Percentiles rank a stretch among this genome's conserved stretches.
Evolutionary conservation across 2,329 filamentous ascomycete genomes (phyloP).

Genomic region (Colletotrichum cereale): DNA sequence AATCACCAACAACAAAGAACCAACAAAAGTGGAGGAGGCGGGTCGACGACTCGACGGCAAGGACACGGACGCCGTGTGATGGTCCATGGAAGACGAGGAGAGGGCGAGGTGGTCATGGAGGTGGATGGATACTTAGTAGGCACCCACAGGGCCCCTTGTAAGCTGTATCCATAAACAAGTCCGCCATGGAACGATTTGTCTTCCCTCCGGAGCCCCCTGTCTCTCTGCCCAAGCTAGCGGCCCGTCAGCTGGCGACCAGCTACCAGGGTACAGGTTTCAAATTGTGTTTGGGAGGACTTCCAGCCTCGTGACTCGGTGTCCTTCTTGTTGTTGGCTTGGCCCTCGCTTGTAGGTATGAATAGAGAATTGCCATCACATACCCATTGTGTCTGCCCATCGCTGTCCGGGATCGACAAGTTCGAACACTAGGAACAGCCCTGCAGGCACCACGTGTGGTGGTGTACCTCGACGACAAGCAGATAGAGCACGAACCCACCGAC

Average conservation of each 20-base stretch:
- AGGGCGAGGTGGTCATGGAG: neutral
- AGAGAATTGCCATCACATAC: slow-evolving; percentile 3
- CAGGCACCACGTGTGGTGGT: neutral
- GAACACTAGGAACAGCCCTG: slow-evolving; percentile 12
- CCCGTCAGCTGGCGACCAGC: neutral
- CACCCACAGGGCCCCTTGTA: neutral
- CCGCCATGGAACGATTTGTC: slow-evolving; percentile 8
- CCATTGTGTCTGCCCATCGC: neutral
- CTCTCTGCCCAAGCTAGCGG: neutral
- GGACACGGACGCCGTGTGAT: slow-evolving; percentile 12
- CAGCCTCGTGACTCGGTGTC: neutral
- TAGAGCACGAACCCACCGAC: neutral
- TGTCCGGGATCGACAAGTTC: neutral
- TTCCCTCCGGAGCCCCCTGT: neutral
- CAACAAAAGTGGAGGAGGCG: slow-evolving; percentile 28
- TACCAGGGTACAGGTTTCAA: neutral
- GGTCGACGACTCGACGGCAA: slow-evolving; percentile 25
- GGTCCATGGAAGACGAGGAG: neutral
- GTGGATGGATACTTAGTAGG: too few species aligned
- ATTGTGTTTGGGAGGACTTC: neutral
- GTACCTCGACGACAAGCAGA: neutral
- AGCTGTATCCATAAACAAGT: slow-evolving; percentile 2
- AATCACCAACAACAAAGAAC: slow-evolving; percentile 22
- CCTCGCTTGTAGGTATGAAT: neutral
- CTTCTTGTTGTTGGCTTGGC: neutral